Percentiles rank a stretch among this genome's conserved stretches.
Evolutionary conservation across 441 rosid species (phyloP).

Genomic region (Hypseocharis bilobata): DNA sequence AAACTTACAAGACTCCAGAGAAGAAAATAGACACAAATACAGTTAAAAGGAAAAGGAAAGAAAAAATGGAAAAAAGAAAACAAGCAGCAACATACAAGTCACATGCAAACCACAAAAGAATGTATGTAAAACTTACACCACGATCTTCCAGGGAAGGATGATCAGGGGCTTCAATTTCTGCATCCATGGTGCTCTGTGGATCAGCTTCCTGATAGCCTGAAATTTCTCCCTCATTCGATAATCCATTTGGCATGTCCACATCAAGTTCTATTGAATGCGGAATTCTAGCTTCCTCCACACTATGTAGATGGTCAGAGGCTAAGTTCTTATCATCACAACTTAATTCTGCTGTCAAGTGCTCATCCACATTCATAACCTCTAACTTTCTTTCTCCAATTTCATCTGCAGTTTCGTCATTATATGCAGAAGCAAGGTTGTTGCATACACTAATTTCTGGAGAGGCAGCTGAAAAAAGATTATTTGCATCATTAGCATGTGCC

Average conservation of each 20-base stretch:
- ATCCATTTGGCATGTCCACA: conserved; percentile 23
- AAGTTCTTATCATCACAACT: conserved; percentile 32
- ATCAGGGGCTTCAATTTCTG: conserved; percentile 28
- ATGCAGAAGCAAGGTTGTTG: conserved; percentile 23
- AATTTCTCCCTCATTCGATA: conserved; percentile 26
- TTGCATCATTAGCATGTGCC: conserved; percentile 24
- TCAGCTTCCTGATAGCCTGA: conserved; percentile 31
- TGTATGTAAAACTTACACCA: conserved; percentile 39
- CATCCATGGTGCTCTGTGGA: conserved; percentile 32
- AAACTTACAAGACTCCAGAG: too few relatives aligned
- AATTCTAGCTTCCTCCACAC: conserved; percentile 30
- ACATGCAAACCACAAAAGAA: conserved; percentile 13
- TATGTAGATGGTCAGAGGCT: conserved; percentile 19
- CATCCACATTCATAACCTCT: conserved; percentile 28
- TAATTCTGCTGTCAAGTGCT: conserved; percentile 23
- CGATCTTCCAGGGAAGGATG: conserved; percentile 28
- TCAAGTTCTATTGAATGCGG: conserved; percentile 24
- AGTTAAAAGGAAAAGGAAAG: not conserved
- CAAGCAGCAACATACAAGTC: not conserved
- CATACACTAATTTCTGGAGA: conserved; percentile 30
- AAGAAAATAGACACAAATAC: not conserved
- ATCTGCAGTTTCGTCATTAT: conserved; percentile 32
- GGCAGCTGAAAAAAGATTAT: conserved; percentile 23
- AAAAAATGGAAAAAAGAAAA: conserved; percentile 1
- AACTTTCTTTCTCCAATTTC: conserved; percentile 24